Evolutionary conservation across 2,329 filamentous ascomycete species (phyloP), one percentile per base, ranked within the genome.

Genomic region (Penicillium olsonii): DNA sequence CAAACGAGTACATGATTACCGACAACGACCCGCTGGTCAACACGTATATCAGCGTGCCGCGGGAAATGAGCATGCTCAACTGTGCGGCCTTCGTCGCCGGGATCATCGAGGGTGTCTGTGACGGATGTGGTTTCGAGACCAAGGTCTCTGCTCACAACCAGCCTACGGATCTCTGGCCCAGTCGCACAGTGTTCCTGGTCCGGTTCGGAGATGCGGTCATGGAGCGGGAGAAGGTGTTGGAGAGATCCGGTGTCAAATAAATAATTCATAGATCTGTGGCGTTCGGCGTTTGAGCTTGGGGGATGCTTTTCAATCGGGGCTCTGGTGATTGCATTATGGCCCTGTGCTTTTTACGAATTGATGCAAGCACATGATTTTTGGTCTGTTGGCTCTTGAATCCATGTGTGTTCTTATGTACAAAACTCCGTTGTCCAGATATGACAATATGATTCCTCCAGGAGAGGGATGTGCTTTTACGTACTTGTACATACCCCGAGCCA

Each of bases 11-110:
- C 78, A 97, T 99, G 92, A 94, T 99, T 63, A 90, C 92, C 63
- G 94, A 99, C 75, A 97, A 99, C 74, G 94, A 97, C 69, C 94
- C 94, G 18, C 80, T 97, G 42, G 92, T 97, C 33, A 97, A 96
- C 73, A 87, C 87, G 55, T 97, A 94, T 75, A 88, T 99, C 67
- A 90, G 85, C 63, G 87, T 97, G 45, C 94, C 94, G 14, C 87
- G 87, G 65, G 94, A 99, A 74, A 95, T 99, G 89, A 91, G 83
- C 73, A 89, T 94, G 81, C 80, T 99, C 65, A 97, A 96, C 71
- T 96, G 92, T 72, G 94, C 92, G 15, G 94, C 94, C 9, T 99
- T 89, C 68, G 91, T 96, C 17, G 94, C 94, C 1, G 94, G 94
- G 15, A 88, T 99, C 55, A 86, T 99, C 48, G 94, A 99, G 79